phyloP scores from a whole-genome alignment of 768 basidiomycete species.

The Lanmaoa rubissima region DNA sequence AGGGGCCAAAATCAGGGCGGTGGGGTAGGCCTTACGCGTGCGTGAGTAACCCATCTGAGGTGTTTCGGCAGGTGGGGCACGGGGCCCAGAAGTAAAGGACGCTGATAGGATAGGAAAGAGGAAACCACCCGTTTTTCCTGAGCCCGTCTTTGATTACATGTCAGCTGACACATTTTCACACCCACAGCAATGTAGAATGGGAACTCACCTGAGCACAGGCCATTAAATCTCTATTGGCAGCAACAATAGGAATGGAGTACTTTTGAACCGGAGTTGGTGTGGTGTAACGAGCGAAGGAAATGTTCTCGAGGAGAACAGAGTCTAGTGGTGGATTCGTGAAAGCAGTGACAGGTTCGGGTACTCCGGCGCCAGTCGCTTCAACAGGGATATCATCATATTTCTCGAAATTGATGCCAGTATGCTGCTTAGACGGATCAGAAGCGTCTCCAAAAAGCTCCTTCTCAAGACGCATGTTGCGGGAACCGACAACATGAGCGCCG shows the following conservation, averaged over 20 bases:
- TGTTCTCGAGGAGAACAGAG: slow-evolving; percentile 93
- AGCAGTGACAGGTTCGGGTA: slow-evolving; percentile 89
- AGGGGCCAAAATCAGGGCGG: slow-evolving; percentile 95
- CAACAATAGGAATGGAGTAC: slow-evolving; percentile 98
- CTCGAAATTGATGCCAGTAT: slow-evolving; percentile 99
- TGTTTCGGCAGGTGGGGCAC: slow-evolving; percentile 57
- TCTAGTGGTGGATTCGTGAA: slow-evolving; percentile 92
- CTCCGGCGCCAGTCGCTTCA: slow-evolving; percentile 94
- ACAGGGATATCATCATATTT: slow-evolving; percentile 99
- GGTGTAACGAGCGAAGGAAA: slow-evolving; percentile 86
- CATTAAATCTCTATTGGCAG: slow-evolving; percentile 86
- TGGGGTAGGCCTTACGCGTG: slow-evolving; percentile 89
- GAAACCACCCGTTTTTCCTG: slow-evolving; percentile 99
- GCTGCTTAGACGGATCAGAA: slow-evolving; percentile 81
- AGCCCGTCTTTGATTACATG: slow-evolving; percentile 75
- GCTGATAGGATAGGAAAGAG: slow-evolving; percentile 98
- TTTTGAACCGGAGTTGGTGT: slow-evolving; percentile 99
- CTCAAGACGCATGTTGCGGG: slow-evolving; percentile 84
- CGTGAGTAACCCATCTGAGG: slow-evolving; percentile 55
- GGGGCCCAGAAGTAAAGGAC: slow-evolving; percentile 82
- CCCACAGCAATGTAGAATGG: slow-evolving; percentile 1
- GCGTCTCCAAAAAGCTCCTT: slow-evolving; percentile 94
- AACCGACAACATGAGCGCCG: slow-evolving; percentile 81
- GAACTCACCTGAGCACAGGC: slow-evolving; percentile 82
- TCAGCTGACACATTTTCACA: slow-evolving; percentile 18